phyloP scores from a whole-genome alignment of 176 grass and related monocot species.

The Avena insularis region DNA sequence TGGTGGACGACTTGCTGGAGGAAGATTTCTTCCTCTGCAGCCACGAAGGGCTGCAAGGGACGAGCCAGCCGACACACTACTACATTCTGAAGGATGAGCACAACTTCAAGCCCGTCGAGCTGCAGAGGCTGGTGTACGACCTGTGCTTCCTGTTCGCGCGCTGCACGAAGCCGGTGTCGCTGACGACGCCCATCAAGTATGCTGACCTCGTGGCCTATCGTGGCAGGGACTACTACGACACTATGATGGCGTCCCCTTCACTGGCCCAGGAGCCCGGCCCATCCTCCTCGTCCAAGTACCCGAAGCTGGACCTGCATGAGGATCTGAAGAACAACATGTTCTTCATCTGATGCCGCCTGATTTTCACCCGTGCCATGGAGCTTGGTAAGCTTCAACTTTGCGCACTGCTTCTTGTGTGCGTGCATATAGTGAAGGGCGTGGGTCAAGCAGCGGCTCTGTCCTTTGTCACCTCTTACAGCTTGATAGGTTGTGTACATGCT shows the following conservation, averaged over 20 bases:
- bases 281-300: not conserved
- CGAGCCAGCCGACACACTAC: conserved; percentile 68
- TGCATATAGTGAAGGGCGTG: not conserved
- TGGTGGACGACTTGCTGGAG: conserved; percentile 41
- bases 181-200: conserved; percentile 63
- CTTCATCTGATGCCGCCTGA: conserved; percentile 49
- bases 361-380: not conserved
- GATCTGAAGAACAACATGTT: conserved; percentile 57
- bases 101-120: conserved; percentile 46
- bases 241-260: not conserved
- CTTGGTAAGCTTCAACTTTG: not conserved
- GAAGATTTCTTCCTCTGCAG: conserved; percentile 70
- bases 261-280: not conserved
- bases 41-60: conserved; percentile 54
- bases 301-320: conserved; percentile 46
- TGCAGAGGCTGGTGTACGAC: conserved; percentile 63
- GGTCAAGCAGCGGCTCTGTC: not conserved
- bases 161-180: conserved; percentile 69
- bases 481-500: not conserved
- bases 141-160: conserved; percentile 67
- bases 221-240: conserved; percentile 58
- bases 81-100: conserved; percentile 54
- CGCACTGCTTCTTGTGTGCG: not conserved
- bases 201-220: conserved; percentile 59
- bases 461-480: not conserved